A percentile compares a stretch with the other conserved stretches of the same genome.
Conservation (phyloP, 2,329 filamentous ascomycete genomes). For the Akanthomyces uredinophilus region DNA sequence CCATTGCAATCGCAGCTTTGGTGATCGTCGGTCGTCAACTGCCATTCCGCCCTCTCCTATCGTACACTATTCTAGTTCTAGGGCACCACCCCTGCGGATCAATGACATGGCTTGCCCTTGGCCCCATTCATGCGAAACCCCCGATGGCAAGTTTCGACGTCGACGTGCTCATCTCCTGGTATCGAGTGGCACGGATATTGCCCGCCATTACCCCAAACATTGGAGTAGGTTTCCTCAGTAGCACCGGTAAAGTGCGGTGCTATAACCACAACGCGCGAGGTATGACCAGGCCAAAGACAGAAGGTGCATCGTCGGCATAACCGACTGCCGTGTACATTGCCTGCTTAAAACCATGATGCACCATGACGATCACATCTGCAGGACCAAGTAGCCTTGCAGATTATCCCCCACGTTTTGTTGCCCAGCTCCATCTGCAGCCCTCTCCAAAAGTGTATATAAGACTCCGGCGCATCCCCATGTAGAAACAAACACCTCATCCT, state of each 20-base stretch:
- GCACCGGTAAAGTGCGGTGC: neutral
- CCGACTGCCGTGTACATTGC: neutral
- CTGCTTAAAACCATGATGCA: neutral
- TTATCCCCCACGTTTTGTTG: neutral
- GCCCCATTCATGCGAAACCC: too few species aligned
- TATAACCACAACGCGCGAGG: too few species aligned
- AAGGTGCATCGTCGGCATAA: neutral
- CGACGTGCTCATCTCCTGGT: neutral
- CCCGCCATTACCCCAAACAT: neutral
- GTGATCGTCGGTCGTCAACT: neutral
- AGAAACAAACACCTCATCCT: too few species aligned
- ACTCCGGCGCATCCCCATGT: neutral
- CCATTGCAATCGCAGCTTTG: neutral
- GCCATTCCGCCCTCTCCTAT: neutral
- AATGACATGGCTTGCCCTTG: neutral
- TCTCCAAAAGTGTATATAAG: neutral
- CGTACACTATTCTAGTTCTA: neutral
- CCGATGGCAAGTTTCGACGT: neutral
- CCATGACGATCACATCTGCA: too few species aligned
- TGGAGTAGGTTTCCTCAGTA: neutral
- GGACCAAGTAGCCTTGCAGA: neutral
- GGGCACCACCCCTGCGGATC: neutral
- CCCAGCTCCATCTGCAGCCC: neutral
- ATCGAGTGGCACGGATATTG: neutral
- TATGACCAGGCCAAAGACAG: neutral